These are phyloP conservation scores for Picochlorum sp. DNA, from an alignment of 139 green algal species.

Conservation along the genomic window DNA sequence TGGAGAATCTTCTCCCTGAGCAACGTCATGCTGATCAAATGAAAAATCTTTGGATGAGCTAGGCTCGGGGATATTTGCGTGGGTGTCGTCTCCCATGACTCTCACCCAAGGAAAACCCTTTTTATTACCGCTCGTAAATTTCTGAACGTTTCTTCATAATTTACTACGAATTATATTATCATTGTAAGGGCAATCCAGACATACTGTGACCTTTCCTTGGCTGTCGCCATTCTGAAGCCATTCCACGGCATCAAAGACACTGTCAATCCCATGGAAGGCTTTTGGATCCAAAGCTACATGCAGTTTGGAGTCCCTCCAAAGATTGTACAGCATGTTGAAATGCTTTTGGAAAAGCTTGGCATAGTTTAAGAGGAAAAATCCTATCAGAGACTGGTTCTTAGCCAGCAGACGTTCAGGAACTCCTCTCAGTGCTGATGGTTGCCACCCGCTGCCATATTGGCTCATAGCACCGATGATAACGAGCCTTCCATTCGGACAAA, in stretches of 20 bases:
- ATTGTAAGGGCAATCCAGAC: background rate
- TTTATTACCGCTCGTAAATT: too few species aligned
- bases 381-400: constrained; percentile 52
- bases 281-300: constrained; percentile 34
- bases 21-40: too few species aligned
- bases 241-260: constrained; percentile 57
- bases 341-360: constrained; percentile 29
- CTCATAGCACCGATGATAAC: constrained; percentile 74
- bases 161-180: background rate
- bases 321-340: constrained; percentile 33
- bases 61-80: too few species aligned
- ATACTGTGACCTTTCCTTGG: constrained; percentile 63
- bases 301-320: constrained; percentile 32
- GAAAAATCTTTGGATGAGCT: too few species aligned
- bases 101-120: too few species aligned
- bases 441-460: constrained; percentile 36
- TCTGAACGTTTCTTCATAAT: background rate
- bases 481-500: constrained; percentile 54
- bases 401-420: constrained; percentile 72
- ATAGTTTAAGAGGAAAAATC: constrained; percentile 76
- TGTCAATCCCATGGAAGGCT: constrained; percentile 34
- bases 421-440: constrained; percentile 24
- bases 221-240: constrained; percentile 57
- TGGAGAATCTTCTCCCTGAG: too few species aligned
- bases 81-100: too few species aligned